These are phyloP conservation scores for Conidiobolus incongruus DNA, from an alignment of 371 early-diverging fungal genomes.

Conservation along the genomic window DNA sequence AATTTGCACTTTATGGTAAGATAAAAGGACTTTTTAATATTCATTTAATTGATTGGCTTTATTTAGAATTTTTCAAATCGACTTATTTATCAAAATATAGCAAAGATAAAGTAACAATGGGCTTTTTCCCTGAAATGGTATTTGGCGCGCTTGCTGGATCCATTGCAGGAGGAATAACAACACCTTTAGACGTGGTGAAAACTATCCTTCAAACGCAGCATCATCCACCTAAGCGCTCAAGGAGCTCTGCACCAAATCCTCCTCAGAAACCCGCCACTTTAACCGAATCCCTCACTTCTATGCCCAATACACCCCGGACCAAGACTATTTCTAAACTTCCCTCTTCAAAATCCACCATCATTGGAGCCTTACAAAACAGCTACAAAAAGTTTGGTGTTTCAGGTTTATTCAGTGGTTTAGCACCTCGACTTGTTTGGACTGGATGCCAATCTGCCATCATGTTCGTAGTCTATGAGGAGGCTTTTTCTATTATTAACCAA, in stretches of 20 bases:
- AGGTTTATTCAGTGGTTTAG: conserved; percentile 36
- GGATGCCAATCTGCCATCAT: conserved; percentile 35
- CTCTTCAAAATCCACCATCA: conserved; percentile 8
- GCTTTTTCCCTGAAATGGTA: conserved; percentile 21
- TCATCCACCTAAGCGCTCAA: conserved; percentile 6
- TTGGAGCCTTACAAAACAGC: conserved; percentile 34
- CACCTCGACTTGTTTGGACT: conserved; percentile 40
- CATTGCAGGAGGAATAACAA: conserved; percentile 41
- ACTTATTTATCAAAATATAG: background rate
- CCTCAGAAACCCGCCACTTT: conserved; percentile 2
- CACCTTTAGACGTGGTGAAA: conserved; percentile 44
- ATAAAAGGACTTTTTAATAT: no score
- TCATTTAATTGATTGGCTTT: no score
- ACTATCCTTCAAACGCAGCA: conserved; percentile 37
- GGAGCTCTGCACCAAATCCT: background rate
- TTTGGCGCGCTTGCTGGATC: conserved; percentile 40
- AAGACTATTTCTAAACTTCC: no score
- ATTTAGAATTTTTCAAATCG: no score
- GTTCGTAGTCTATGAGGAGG: conserved; percentile 44
- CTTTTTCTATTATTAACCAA: conserved; percentile 12
- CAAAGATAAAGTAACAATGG: conserved; percentile 12
- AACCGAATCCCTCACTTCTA: background rate
- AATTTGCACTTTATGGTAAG: conserved; percentile 46
- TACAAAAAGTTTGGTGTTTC: conserved; percentile 29
- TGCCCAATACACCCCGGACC: conserved; percentile 4